Base-by-base conservation (phyloP, 1,284 basidiomycete genomes). In the Cystobasidium slooffiae region DNA sequence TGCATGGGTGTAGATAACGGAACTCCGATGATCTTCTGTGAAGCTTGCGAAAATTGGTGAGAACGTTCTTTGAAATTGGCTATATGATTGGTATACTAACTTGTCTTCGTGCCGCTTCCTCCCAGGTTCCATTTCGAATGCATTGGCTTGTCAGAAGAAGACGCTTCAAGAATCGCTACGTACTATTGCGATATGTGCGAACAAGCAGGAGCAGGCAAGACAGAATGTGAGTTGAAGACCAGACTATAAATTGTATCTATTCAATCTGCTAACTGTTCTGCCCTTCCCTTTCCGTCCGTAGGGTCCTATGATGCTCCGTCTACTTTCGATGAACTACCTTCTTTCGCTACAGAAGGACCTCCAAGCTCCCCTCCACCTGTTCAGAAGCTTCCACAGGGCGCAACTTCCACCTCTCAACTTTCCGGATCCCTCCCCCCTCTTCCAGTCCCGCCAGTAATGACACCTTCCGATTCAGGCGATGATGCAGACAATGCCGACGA, bases 11-110 rank as follows among this genome's bases (percentile, higher is more conserved):
- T 86, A 41, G 89, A 92, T 80, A 89, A 91, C 83, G 90, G 90
- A 68, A 86, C 88, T 14, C 91, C 91, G 18, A 93, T 93, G 91
- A 88, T 93, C 59, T 84, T 84, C 63, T 93, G 92, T 80, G 85
- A 86, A 24, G 84, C 85, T 66, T 93, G 91, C 81, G 84, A 85
- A 53, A 88, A 89, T 74, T 93, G 91, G 91, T 92, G 79, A 78
- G 88, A 1, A 31, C 31, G 5, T 5, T 31, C 31, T 5, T 2
- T 31, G 2, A 5, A 31, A 31, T 31, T 31, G 5, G 31, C 31
- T 31, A 31, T 5, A 31, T 31, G 31, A 31, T 31, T 31, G 31
- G 31, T 31, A 31, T 31, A 31, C 31, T 31, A 31, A 31, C 31
- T 31, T 5, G 5, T 31, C 31, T 31, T 31, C 31, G 5, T 31